Conservation (phyloP, 148 eudicot genomes). For the Diospyros lotus region DNA sequence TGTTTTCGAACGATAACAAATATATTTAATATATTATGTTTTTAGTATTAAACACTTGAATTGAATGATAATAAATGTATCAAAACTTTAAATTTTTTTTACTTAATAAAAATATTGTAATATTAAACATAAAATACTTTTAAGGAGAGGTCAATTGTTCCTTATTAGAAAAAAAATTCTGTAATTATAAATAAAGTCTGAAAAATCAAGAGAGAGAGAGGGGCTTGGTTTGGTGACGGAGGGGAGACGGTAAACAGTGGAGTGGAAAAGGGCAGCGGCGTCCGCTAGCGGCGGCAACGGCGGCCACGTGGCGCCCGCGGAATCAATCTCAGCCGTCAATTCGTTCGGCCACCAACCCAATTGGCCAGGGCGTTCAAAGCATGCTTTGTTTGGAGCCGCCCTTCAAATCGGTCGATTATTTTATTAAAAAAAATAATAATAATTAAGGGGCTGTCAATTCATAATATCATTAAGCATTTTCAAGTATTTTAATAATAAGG, state of each 20-base stretch:
- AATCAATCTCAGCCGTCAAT: background rate
- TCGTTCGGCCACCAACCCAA: conserved; percentile 29
- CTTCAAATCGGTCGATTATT: background rate
- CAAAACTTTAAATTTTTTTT: no score
- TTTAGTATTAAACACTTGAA: no score
- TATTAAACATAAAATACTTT: no score
- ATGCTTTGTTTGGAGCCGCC: conserved; percentile 22
- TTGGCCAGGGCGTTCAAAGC: conserved; percentile 1
- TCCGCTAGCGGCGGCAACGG: background rate
- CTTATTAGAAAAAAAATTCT: no score
- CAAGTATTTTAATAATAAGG: background rate
- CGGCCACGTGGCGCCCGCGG: background rate
- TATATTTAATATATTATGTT: no score
- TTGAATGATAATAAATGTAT: no score
- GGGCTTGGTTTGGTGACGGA: background rate
- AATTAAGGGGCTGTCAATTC: background rate
- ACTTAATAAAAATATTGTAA: no score
- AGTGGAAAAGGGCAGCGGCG: background rate
- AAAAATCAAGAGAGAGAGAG: no score
- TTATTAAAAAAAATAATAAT: background rate
- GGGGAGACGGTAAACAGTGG: background rate
- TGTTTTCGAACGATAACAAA: no score
- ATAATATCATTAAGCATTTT: background rate
- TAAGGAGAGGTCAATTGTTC: no score
- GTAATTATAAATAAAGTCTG: no score